A percentile compares a stretch with the other conserved stretches of the same genome.
Evolutionary conservation across 2,329 filamentous ascomycete species (phyloP).

Genomic region (Lachnellula subtilissima): DNA sequence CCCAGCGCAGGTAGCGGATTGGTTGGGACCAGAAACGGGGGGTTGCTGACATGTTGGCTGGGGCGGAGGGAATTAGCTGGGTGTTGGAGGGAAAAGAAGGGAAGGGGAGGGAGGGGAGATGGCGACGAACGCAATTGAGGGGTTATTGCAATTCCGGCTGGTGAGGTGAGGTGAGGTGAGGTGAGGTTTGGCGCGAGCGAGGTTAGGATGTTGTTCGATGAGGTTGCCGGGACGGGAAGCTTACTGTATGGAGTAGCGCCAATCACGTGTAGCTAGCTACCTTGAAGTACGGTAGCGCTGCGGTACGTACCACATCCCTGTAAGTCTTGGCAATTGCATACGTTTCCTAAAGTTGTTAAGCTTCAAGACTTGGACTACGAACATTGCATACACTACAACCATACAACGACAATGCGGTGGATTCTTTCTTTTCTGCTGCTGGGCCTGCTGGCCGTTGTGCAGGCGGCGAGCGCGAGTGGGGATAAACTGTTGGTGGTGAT

Average conservation of each 20-base stretch:
- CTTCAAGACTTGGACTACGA: constrained; percentile 20
- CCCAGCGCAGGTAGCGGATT: constrained; percentile 82
- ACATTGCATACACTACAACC: constrained; percentile 11
- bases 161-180: no score
- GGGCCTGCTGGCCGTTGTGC: constrained; percentile 59
- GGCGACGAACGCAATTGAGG: no score
- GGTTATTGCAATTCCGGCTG: no score
- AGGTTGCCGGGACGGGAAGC: not conserved
- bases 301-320: not conserved
- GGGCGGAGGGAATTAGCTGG: constrained; percentile 8
- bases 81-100: not conserved
- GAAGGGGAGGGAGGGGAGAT: no score
- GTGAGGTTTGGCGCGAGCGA: no score
- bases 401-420: constrained; percentile 60
- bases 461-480: constrained; percentile 75
- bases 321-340: constrained; percentile 31
- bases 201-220: constrained; percentile 14
- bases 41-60: constrained; percentile 52
- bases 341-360: constrained; percentile 30
- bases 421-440: constrained; percentile 66
- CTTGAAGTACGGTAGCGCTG: not conserved
- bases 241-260: not conserved
- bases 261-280: constrained; percentile 1
- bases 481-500: constrained; percentile 78
- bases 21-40: constrained; percentile 82